Evolutionary conservation across 2,329 filamentous ascomycete genomes (phyloP).

Genomic region (Claviceps digitariae): DNA sequence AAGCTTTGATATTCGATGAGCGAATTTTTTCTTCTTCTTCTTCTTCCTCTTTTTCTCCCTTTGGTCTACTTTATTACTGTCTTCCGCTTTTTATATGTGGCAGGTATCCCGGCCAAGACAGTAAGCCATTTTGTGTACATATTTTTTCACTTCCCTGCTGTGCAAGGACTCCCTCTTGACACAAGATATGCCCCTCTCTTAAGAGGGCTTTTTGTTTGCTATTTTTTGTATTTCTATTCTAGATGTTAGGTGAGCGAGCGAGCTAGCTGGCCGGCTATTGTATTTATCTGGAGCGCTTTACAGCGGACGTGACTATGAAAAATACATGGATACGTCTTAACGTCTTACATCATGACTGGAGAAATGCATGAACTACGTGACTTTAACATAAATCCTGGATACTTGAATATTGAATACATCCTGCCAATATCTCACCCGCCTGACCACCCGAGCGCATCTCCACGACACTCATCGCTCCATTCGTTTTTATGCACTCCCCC

Average conservation of each 20-base stretch:
- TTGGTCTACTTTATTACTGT: background rate
- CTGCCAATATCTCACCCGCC: too few relatives aligned
- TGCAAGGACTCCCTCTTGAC: too few relatives aligned
- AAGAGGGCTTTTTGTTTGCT: too few relatives aligned
- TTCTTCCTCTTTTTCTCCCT: background rate
- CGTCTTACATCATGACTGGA: too few relatives aligned
- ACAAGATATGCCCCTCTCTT: background rate
- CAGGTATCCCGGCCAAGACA: background rate
- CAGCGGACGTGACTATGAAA: background rate
- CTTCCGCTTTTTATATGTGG: background rate
- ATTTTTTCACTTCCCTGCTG: background rate
- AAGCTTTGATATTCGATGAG: background rate
- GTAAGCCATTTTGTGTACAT: background rate
- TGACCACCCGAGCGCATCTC: too few relatives aligned
- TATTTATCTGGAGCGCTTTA: background rate
- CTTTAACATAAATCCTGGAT: too few relatives aligned
- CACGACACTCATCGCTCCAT: too few relatives aligned
- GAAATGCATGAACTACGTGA: too few relatives aligned
- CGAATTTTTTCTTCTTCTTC: background rate
- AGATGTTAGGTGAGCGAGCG: background rate
- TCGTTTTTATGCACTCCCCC: too few relatives aligned
- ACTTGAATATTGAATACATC: too few relatives aligned
- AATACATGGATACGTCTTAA: background rate
- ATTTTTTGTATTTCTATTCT: too few relatives aligned
- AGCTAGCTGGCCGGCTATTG: background rate